Evolutionary conservation across 805 yeast genomes (phyloP).

Genomic region (Zygosaccharomyces bisporus): DNA sequence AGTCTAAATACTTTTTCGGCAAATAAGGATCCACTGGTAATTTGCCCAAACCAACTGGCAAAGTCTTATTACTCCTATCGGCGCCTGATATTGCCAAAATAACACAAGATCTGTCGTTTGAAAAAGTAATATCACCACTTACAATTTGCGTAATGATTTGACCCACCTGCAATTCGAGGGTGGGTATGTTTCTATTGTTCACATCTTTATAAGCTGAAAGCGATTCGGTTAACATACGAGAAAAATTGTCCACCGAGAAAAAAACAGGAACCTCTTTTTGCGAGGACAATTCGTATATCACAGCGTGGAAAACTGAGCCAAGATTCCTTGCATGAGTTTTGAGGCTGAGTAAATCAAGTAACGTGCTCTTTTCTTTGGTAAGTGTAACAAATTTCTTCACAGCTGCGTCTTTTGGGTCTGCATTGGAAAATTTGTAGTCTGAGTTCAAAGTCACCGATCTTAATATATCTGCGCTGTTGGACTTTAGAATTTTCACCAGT

Average conservation of each 20-base stretch:
- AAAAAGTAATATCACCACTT: constrained; percentile 50
- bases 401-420: constrained; percentile 32
- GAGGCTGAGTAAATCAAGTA: constrained; percentile 43
- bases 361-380: constrained; percentile 30
- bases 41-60: constrained; percentile 56
- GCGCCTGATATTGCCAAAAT: constrained; percentile 59
- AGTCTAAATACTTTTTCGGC: constrained; percentile 47
- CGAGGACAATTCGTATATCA: constrained; percentile 51
- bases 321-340: constrained; percentile 39
- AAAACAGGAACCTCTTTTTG: constrained; percentile 55
- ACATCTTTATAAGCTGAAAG: constrained; percentile 58
- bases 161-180: constrained; percentile 61
- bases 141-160: constrained; percentile 50
- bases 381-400: constrained; percentile 31
- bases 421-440: constrained; percentile 35
- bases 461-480: constrained; percentile 42
- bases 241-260: constrained; percentile 71
- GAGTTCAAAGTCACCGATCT: constrained; percentile 35
- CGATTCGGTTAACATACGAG: constrained; percentile 53
- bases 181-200: constrained; percentile 52
- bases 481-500: constrained; percentile 47
- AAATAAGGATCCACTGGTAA: constrained; percentile 55
- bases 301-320: constrained; percentile 47
- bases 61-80: constrained; percentile 50
- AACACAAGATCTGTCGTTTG: constrained; percentile 53